Evolutionary conservation across 495 filamentous ascomycete species (phyloP).

Genomic region (Talaromyces borbonicus): DNA sequence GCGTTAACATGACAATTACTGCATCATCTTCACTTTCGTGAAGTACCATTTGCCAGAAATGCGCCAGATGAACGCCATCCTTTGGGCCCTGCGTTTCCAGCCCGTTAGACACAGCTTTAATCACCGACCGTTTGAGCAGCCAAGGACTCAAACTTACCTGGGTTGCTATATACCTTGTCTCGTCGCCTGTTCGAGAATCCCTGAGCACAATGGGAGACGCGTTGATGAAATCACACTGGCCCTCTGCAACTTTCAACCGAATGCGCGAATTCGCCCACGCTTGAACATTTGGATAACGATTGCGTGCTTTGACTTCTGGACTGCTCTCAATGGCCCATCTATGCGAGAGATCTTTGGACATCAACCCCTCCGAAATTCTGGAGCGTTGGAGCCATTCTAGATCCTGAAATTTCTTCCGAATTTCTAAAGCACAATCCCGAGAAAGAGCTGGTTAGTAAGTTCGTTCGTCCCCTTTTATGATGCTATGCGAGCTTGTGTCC

Average conservation of each 20-base stretch:
- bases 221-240: constrained; percentile 87
- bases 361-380: constrained; percentile 25
- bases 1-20: constrained; percentile 93
- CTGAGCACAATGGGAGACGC: constrained; percentile 74
- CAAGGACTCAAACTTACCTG: constrained; percentile 40
- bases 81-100: constrained; percentile 56
- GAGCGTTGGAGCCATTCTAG: constrained; percentile 37
- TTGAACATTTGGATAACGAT: constrained; percentile 79
- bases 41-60: constrained; percentile 96
- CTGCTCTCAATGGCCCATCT: constrained; percentile 42
- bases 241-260: constrained; percentile 70
- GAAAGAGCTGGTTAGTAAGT: constrained; percentile 8
- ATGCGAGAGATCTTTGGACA: constrained; percentile 30
- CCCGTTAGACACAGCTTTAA: constrained; percentile 6
- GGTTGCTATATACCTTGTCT: constrained; percentile 56
- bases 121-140: neutral
- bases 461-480: constrained; percentile 11
- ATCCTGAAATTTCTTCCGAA: constrained; percentile 39
- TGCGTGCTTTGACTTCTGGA: constrained; percentile 45
- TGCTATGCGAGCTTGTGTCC: neutral
- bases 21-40: constrained; percentile 69
- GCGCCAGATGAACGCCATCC: constrained; percentile 48
- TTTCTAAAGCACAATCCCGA: too few species aligned
- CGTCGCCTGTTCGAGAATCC: constrained; percentile 40
- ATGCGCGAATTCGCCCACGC: constrained; percentile 81